Evolutionary conservation across 257 asterid species (phyloP).

Genomic region (Primulina eburnea): DNA sequence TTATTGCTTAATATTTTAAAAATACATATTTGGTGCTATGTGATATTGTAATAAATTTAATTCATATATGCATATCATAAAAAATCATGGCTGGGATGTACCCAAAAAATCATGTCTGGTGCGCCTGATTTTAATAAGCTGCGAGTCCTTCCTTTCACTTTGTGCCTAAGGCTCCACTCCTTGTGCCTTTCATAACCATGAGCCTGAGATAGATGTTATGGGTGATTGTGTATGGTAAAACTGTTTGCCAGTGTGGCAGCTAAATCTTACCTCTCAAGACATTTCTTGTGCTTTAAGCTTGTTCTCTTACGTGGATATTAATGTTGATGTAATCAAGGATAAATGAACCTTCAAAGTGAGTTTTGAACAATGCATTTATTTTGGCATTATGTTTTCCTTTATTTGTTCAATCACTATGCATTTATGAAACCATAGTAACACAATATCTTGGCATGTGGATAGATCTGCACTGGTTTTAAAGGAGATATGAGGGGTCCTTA

Average conservation of each 20-base stretch:
- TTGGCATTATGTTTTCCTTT: not conserved
- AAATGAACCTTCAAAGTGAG: constrained; percentile 8
- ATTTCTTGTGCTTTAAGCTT: not conserved
- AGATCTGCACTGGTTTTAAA: constrained; percentile 5
- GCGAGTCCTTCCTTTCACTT: not conserved
- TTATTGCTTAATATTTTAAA: no score
- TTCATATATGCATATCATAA: not conserved
- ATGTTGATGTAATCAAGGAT: not conserved
- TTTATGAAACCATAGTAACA: constrained; percentile 1
- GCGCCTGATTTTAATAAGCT: not conserved
- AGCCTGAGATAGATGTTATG: not conserved
- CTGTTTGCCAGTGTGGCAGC: not conserved
- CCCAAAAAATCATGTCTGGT: not conserved
- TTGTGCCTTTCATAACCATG: not conserved
- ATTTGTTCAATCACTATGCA: not conserved
- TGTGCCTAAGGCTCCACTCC: not conserved
- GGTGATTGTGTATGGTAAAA: not conserved
- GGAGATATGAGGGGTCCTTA: constrained; percentile 2
- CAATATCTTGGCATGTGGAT: not conserved
- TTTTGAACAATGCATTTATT: not conserved
- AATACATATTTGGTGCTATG: not conserved
- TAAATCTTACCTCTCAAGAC: not conserved
- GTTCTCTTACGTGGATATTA: not conserved
- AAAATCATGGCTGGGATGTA: no score
- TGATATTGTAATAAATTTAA: not conserved